Evolutionary conservation across 2,329 filamentous ascomycete genomes (phyloP), one percentile per base, ranked within the genome.

Genomic region (Cladosporium sp.): DNA sequence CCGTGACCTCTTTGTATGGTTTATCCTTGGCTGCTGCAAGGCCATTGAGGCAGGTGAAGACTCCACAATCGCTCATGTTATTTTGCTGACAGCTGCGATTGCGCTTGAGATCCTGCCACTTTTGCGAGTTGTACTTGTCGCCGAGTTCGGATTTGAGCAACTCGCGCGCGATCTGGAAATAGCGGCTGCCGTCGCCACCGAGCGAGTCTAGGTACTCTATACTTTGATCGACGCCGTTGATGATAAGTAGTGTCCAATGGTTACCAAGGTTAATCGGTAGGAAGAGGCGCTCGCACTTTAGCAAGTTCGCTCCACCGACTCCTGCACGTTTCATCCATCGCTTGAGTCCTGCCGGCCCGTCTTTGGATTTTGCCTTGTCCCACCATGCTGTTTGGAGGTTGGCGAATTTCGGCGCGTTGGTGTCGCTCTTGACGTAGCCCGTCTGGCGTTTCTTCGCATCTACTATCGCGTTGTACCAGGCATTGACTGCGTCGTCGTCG

Each of bases 401-500:
- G 49, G 86, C 80, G 62, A 84, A 86, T 58, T 84, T 84, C 5
- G 87, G 85, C 37, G 75, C 72, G 37, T 67, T 73, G 68, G 76
- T 80, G 60, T 73, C 66, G 63, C 80, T 75, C 59, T 77, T 78
- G 42, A 56, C 79, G 12, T 72, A 72, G 25, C 84, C 84, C 28
- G 79, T 80, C 34, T 80, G 74, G 42, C 42, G 74, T 68, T 88
- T 88, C 66, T 71, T 76, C 51, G 75, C 76, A 56, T 80, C 61
- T 22, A 86, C 84, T 14, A 91, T 74, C 67, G 84, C 82, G 28
- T 80, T 73, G 25, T 91, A 78, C 50, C 84, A 83, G 14, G 83
- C 83, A 65, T 90, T 89, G 65, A 93, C 83, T 52, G 88, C 83
- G 65, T 89, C 86, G 70, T 92, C 89, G 63, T 92, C 92, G 6